Evolutionary conservation across 495 filamentous ascomycete genomes (phyloP), one percentile per base, ranked within the genome.

Genomic region (Tuber brumale): DNA sequence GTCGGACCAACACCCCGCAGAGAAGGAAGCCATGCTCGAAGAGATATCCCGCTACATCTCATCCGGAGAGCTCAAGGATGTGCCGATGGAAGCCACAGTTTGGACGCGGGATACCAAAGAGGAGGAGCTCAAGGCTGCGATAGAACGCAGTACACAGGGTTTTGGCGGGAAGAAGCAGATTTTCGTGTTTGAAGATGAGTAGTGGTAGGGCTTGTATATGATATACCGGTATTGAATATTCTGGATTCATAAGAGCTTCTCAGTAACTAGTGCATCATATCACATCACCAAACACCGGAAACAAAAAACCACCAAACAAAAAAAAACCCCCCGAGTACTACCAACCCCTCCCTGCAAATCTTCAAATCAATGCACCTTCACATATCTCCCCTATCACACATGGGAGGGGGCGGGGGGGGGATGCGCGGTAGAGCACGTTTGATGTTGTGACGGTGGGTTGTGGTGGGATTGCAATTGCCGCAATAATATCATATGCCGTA

Each of bases 101-200:
- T 99, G 95, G 95, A 88, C 88, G 43, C 93, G 89, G 88, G 89
- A 93, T 37, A 94, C 93, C 16, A 90, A 91, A 81, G 88, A 89
- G 48, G 85, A 89, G 5, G 84, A 82, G 71, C 84, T 94, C 57
- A 84, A 87, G 70, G 86, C 89, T 27, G 91, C 91, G 14, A 89
- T 92, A n/a, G 88, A 91, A 79, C 89, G 89, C 16, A 95, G 93
- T n/a, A 84, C 95, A 74, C 86, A 90, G 77, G 94, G 93, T 0
- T 96, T 90, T 82, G 88, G 92, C 76, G 86, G 88, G 79, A 95
- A 94, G 21, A 99, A 99, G 87, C 93, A 94, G 14, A 85, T 98
- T 19, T 95, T 99, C 84, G 88, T 93, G 18, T 99, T 94, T 83
- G 88, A 87, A 61, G 77, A 74, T 14, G 70, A 77, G 57, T 73